Evolutionary conservation across 352 stramenopile genomes (phyloP).

Genomic region (Pythium inflatum): DNA sequence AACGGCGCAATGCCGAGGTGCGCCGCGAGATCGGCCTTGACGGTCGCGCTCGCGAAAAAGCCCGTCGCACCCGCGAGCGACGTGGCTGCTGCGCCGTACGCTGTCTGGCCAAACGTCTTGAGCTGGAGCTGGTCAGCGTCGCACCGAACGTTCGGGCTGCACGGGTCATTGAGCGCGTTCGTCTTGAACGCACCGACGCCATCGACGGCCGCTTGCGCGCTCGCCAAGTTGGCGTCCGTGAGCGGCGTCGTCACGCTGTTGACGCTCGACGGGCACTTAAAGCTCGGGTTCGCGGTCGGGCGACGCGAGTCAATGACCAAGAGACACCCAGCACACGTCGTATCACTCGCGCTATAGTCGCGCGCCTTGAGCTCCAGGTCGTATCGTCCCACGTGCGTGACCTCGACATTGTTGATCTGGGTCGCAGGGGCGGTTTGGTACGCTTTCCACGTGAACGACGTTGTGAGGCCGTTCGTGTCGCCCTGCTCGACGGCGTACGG

Average conservation of each 20-base stretch:
- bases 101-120: background rate
- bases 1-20: background rate
- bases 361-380: conserved; percentile 29
- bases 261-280: background rate
- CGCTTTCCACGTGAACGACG: too few relatives aligned
- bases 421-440: too few relatives aligned
- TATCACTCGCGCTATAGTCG: conserved; percentile 28
- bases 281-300: background rate
- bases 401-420: too few relatives aligned
- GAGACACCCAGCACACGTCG: conserved; percentile 32
- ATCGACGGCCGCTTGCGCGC: background rate
- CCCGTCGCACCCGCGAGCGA: background rate
- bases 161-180: background rate
- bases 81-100: background rate
- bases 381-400: too few relatives aligned
- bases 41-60: background rate
- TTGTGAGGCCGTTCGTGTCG: too few relatives aligned
- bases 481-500: too few relatives aligned
- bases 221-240: background rate
- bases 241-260: too few relatives aligned
- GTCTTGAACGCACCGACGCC: background rate
- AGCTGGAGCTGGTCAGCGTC: background rate
- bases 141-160: background rate
- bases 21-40: background rate
- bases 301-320: conserved; percentile 33